Base-by-base conservation (phyloP, 2,329 filamentous ascomycete species). In the Bipolaris cookei region DNA sequence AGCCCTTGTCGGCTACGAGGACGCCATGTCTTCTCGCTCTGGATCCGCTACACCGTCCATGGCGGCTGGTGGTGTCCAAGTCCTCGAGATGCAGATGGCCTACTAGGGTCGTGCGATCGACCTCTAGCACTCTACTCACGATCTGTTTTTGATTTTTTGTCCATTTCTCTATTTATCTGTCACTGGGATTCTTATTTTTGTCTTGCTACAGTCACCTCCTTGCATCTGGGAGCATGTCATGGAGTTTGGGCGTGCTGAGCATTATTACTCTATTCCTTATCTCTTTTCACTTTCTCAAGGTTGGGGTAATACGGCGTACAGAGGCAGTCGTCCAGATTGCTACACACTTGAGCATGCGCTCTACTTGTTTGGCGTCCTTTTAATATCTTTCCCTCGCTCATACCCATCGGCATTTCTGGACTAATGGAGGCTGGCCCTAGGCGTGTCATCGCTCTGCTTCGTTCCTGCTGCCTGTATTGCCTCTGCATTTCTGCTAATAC, bases 1-100 rank as follows among this genome's bases (percentile, higher is more conserved):
- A 81, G 93, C 95, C 65, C 88, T 99, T 32, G 87, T 94, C 65
- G 93, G 94, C 77, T 98, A 97, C 73, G 92, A 97, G 75, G 94
- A 97, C 76, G 90, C 93, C 51, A 75, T 84, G 68, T 79, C 81
- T 43, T 77, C 79, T 14, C 78, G 79, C 53, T 78, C 78, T 20
- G 76, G 77, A 56, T 78, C 76, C 55, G 70, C 75, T 23, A 76
- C 76, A 49, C 77, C 77, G 25, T 75, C 76, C 32, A 74, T 79
- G 68, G 71, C 78, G 54, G 63, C 77, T 39, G 75, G 77, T 39
- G 73, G 71, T 47, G 74, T 80, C 4, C 75, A 75, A 45, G 75
- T 76, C 11, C 68, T 78, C 13, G 77, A 78, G 60, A 78, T 79
- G 77, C 77, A 79, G 56, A 73, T 78, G 66, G 77, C 77, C 47